Percentiles rank a stretch among this genome's conserved stretches.
Evolutionary conservation across 2,329 filamentous ascomycete species (phyloP).

Genomic region (Colletotrichum magnum): DNA sequence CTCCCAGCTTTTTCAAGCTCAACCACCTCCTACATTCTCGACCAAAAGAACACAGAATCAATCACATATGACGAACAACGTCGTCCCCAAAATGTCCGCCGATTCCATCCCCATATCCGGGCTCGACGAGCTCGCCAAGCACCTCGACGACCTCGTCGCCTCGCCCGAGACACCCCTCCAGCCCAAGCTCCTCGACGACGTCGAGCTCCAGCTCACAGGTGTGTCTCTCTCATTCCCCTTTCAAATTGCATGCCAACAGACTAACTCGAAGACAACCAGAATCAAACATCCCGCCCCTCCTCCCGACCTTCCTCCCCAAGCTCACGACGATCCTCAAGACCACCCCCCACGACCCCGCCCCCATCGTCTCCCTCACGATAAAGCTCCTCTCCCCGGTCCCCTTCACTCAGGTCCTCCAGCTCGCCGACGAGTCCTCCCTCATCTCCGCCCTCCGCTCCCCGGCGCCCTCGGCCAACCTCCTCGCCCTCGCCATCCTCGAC

Average conservation of each 20-base stretch:
- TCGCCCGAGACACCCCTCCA: constrained; percentile 60
- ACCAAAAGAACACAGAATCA: constrained; percentile 3
- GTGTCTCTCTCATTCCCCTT: constrained; percentile 26
- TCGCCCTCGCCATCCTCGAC: constrained; percentile 69
- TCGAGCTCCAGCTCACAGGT: constrained; percentile 72
- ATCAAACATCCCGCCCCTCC: constrained; percentile 65
- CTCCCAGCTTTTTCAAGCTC: too few relatives aligned
- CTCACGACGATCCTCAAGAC: constrained; percentile 67
- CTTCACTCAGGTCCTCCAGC: constrained; percentile 65
- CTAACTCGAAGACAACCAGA: constrained; percentile 47
- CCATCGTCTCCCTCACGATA: constrained; percentile 66
- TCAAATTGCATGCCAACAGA: too few relatives aligned
- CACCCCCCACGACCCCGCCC: constrained; percentile 64
- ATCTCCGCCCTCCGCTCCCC: constrained; percentile 68
- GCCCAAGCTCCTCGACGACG: constrained; percentile 69
- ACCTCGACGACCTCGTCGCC: constrained; percentile 65
- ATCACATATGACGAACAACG: constrained; percentile 46
- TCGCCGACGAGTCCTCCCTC: constrained; percentile 66
- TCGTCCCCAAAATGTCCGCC: constrained; percentile 56
- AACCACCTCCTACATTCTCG: too few relatives aligned
- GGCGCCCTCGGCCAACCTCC: constrained; percentile 68
- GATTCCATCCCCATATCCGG: constrained; percentile 64
- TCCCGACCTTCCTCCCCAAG: constrained; percentile 67
- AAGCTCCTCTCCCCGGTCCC: constrained; percentile 69
- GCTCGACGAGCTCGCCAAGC: constrained; percentile 67